phyloP scores from a whole-genome alignment of 306 rosid species.

The Chamaecrista fasciculata region DNA sequence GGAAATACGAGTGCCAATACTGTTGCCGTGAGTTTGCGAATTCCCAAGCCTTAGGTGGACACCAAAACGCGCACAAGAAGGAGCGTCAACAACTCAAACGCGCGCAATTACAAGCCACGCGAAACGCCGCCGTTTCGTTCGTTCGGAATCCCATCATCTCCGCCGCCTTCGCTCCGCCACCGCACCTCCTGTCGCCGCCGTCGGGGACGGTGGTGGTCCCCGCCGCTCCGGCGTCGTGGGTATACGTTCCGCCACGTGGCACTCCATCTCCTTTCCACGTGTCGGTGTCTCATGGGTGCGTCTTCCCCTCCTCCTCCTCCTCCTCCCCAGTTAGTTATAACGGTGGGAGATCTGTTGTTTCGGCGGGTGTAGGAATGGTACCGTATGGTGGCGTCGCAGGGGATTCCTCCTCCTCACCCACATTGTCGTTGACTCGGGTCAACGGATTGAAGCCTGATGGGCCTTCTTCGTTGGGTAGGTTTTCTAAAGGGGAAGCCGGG shows the following conservation, averaged over 20 bases:
- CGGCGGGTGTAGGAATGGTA: slow-evolving; percentile 36
- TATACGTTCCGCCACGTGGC: slow-evolving; percentile 63
- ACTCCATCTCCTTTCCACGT: slow-evolving; percentile 82
- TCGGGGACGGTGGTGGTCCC: slow-evolving; percentile 57
- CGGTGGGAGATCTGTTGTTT: slow-evolving; percentile 38
- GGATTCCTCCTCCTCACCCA: slow-evolving; percentile 47
- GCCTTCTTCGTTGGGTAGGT: slow-evolving; percentile 76
- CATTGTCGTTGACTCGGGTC: slow-evolving; percentile 54
- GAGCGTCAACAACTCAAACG: slow-evolving; percentile 92
- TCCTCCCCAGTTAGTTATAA: slow-evolving; percentile 3
- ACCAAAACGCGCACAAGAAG: slow-evolving; percentile 97
- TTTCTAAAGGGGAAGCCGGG: slow-evolving; percentile 66
- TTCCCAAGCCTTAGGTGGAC: slow-evolving; percentile 98
- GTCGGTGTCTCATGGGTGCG: slow-evolving; percentile 87
- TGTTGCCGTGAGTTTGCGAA: slow-evolving; percentile 92
- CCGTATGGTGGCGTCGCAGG: slow-evolving; percentile 55
- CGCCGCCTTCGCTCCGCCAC: slow-evolving; percentile 88
- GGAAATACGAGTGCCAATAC: slow-evolving; percentile 96
- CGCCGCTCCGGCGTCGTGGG: slow-evolving; percentile 55
- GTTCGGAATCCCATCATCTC: slow-evolving; percentile 84
- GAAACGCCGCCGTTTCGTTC: slow-evolving; percentile 86
- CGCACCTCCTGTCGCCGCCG: slow-evolving; percentile 67
- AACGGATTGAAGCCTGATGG: slow-evolving; percentile 56
- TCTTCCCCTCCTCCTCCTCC: slow-evolving; percentile 50
- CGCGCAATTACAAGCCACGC: slow-evolving; percentile 77